Base-by-base conservation (phyloP, 2,329 filamentous ascomycete species). In the Teratosphaeria gauchensis region DNA sequence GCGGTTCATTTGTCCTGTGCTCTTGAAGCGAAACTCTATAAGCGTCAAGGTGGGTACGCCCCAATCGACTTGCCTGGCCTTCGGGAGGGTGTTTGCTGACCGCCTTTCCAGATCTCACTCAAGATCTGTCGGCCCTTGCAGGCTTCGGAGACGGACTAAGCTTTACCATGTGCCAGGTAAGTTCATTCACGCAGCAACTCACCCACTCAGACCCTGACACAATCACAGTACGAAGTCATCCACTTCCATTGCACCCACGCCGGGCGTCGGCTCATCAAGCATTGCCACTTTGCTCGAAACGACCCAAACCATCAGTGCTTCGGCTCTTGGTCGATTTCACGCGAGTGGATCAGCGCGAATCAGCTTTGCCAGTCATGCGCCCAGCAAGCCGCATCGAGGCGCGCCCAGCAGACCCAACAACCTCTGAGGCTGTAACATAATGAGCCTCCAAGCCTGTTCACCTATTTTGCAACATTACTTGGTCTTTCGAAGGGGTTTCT, bases 201-300 rank as follows among this genome's bases (percentile, higher is more conserved):
- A 11, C n/a, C n/a, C 46, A 57, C 30, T n/a, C 19, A 14, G 16
- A 31, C 30, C 35, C 28, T 58, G 51, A 19, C 32, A n/a, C 8
- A 12, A 9, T 58, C 19, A 16, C 82, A 87, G 69, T 90, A 77
- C 72, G 87, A 91, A 69, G 82, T 85, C 62, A 87, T 87, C 64
- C 71, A 82, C 60, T 90, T 87, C 70, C 66, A 68, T 24, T 92
- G 88, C 75, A 78, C 78, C 32, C 87, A 90, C 73, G 79, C 77
- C 4, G 74, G 76, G 16, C 73, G 80, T 30, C 81, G 84, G 21
- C 76, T 88, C 32, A 84, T 85, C 68, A 84, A 83, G 28, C 82
- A 89, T 72, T 92, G 88, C 72, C 88, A 91, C 73, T 85, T 84
- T 64, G 86, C 88, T 5, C 84, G 88, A 59, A 89, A 88, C 69